Evolutionary conservation across 1,284 basidiomycete species (phyloP).

Genomic region (Sporisorium sorghi): DNA sequence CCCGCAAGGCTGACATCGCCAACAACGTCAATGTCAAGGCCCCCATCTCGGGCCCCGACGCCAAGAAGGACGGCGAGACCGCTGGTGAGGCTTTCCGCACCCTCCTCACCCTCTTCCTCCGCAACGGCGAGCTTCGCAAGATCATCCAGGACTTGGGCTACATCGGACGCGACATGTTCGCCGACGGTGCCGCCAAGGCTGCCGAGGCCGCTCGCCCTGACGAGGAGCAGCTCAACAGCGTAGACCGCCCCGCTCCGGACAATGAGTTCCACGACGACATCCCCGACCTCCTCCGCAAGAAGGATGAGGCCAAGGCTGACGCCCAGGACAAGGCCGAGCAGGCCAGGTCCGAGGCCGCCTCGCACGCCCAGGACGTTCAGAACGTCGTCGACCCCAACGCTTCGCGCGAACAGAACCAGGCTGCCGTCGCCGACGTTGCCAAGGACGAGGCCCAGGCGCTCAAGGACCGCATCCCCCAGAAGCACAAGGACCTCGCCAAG

Average conservation of each 20-base stretch:
- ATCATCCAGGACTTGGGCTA: slow-evolving; percentile 62
- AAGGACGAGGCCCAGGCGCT: slow-evolving; percentile 71
- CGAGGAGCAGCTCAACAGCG: slow-evolving; percentile 75
- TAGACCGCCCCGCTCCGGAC: slow-evolving; percentile 76
- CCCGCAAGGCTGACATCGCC: slow-evolving; percentile 57
- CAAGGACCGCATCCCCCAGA: slow-evolving; percentile 65
- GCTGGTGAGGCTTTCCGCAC: slow-evolving; percentile 65
- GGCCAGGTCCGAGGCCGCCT: slow-evolving; percentile 43
- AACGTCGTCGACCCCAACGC: slow-evolving; percentile 61
- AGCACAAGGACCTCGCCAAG: slow-evolving; percentile 63
- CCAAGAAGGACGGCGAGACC: slow-evolving; percentile 63
- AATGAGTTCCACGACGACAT: slow-evolving; percentile 71
- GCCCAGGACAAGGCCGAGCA: slow-evolving; percentile 54
- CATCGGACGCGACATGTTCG: slow-evolving; percentile 80
- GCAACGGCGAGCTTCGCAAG: slow-evolving; percentile 64
- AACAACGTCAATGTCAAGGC: slow-evolving; percentile 49
- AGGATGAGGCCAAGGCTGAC: slow-evolving; percentile 61
- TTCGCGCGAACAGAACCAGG: slow-evolving; percentile 69
- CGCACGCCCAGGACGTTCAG: slow-evolving; percentile 52
- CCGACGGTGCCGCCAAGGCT: slow-evolving; percentile 79
- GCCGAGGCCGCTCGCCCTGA: slow-evolving; percentile 80
- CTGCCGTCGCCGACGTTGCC: slow-evolving; percentile 70
- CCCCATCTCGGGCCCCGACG: slow-evolving; percentile 52
- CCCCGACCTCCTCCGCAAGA: slow-evolving; percentile 69
- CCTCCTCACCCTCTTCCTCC: slow-evolving; percentile 64